Base-by-base conservation (phyloP, 108 stramenopile species). In the Cyclotella baltica region DNA sequence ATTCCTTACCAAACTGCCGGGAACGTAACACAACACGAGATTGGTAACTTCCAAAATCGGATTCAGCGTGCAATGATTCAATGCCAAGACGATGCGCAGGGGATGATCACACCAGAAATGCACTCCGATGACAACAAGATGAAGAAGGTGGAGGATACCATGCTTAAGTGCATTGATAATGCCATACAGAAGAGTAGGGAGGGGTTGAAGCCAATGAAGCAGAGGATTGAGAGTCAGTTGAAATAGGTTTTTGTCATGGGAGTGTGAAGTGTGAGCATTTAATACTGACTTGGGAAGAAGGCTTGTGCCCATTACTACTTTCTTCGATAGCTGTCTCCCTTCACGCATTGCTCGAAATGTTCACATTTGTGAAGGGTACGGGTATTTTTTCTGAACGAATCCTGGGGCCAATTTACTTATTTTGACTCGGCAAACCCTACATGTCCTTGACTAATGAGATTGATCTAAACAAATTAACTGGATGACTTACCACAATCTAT, bases 21-120 rank as follows among this genome's bases (percentile, higher is more conserved):
- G 31, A 67, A 51, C 48, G 57, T 88, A 20, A 68, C 90, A 16
- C 94, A 95, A 88, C 86, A 92, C 83, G 94, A 95, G 80, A 83
- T 91, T 37, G 83, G 67, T 1, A 90, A 92, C 72, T 96, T 93
- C 53, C 92, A 96, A 72, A 92, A 93, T 58, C 81, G 95, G 2
- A 52, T 96, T 46, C 85, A 89, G 62, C 87, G 92, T 18, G 88
- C 90, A 73, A 92, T 96, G 90, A 80, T 86, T 70, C 88, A 91
- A 55, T 96, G 95, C 63, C 87, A 96, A 62, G 92, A 96, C 67
- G 88, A 93, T 77, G 95, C 89, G 11, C 83, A 89, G 38, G 91
- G 89, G 51, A 76, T 90, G 84, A 78, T 96, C 38, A 75, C 70
- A 6, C 94, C 94, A 3, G 92, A 88, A 61, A 82, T 85, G 62